phyloP scores from a whole-genome alignment of 305 asterid species.

The Solanum chacoense region DNA sequence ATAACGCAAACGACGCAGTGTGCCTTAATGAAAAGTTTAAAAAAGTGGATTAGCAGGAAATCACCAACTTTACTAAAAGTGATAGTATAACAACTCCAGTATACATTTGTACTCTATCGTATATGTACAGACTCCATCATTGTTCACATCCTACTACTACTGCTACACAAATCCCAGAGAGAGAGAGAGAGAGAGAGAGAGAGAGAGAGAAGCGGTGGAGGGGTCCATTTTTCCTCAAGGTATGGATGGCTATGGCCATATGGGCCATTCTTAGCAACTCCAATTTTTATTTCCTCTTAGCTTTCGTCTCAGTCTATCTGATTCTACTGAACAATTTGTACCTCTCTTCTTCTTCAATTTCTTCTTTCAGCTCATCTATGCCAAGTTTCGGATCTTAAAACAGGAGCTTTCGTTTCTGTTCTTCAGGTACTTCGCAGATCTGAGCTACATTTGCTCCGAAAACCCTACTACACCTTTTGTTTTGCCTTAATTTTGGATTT shows the following conservation, averaged over 20 bases:
- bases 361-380: conserved; percentile 14
- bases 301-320: conserved; percentile 39
- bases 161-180: neutral
- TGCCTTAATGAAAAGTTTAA: neutral
- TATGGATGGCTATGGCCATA: conserved; percentile 26
- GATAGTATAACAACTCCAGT: conserved; percentile 20
- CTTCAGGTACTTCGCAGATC: conserved; percentile 59
- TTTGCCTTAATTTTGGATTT: conserved; percentile 8
- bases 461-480: conserved; percentile 6
- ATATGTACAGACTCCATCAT: neutral
- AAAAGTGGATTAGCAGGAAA: neutral
- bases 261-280: conserved; percentile 19
- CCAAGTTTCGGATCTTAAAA: conserved; percentile 27
- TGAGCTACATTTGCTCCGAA: conserved; percentile 28
- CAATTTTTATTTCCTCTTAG: conserved; percentile 9
- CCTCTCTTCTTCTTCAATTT: conserved; percentile 11
- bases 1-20: neutral
- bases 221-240: conserved; percentile 16
- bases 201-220: neutral
- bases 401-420: conserved; percentile 8
- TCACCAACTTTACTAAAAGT: conserved; percentile 10
- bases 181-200: neutral
- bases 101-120: neutral
- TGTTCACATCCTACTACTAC: neutral
- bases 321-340: neutral